A percentile compares a stretch with the other conserved stretches of the same genome.
Conservation (phyloP, 2,329 filamentous ascomycete species). For the Lachnellula cervina region DNA sequence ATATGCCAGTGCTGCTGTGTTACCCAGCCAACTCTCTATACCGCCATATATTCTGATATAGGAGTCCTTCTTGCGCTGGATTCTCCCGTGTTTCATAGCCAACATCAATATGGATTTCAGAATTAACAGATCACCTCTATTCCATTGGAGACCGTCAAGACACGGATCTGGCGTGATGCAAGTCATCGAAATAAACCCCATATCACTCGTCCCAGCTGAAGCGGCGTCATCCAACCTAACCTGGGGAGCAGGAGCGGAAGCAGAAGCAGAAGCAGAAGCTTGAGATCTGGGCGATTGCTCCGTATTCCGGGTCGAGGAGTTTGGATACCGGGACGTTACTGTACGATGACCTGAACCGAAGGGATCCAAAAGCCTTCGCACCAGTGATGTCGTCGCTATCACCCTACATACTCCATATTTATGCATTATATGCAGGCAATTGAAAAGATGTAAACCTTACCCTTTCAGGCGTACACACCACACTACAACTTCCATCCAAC, state of each 20-base stretch:
- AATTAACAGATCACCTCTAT: no score
- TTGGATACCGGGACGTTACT: not conserved
- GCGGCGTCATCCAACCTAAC: not conserved
- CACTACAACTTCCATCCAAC: not conserved
- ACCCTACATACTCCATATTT: constrained; percentile 9
- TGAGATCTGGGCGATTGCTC: not conserved
- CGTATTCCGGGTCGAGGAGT: constrained; percentile 1
- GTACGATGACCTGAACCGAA: constrained; percentile 10
- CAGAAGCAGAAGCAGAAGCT: not conserved
- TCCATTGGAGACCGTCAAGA: not conserved
- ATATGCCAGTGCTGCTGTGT: constrained; percentile 4
- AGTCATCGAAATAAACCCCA: not conserved
- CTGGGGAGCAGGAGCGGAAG: not conserved
- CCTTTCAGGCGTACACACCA: constrained; percentile 1
- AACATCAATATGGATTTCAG: not conserved
- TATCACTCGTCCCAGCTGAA: not conserved
- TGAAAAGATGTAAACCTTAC: constrained; percentile 5
- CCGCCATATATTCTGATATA: constrained; percentile 13
- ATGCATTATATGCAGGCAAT: constrained; percentile 21
- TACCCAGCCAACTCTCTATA: constrained; percentile 9
- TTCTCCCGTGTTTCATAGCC: constrained; percentile 8
- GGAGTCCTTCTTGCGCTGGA: constrained; percentile 5
- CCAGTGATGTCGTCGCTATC: constrained; percentile 7
- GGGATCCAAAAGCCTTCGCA: constrained; percentile 1
- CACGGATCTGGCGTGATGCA: not conserved